phyloP scores from a whole-genome alignment of 2,329 filamentous ascomycete genomes.

The Gaeumannomyces sp. region DNA sequence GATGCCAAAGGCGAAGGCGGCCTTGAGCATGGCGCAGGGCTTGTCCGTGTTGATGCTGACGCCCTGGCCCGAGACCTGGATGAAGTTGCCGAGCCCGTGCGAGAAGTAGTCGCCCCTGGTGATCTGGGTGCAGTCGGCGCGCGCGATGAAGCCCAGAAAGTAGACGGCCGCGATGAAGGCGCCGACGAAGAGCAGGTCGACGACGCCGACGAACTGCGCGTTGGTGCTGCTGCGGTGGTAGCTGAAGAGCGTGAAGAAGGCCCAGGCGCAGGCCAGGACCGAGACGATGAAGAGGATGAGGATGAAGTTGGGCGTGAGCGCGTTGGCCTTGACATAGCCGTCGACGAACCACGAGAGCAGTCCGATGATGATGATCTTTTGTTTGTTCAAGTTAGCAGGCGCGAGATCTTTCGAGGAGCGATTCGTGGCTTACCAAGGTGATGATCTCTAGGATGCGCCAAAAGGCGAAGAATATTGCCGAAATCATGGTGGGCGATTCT shows the following conservation, averaged over 20 bases:
- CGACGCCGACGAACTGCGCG: constrained; percentile 52
- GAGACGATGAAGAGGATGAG: constrained; percentile 63
- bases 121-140: constrained; percentile 63
- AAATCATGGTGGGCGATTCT: constrained; percentile 44
- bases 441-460: constrained; percentile 58
- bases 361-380: constrained; percentile 57
- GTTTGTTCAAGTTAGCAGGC: too few species aligned
- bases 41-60: constrained; percentile 58
- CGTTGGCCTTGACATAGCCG: constrained; percentile 49
- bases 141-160: constrained; percentile 50
- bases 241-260: constrained; percentile 58
- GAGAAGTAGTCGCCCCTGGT: constrained; percentile 41
- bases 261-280: constrained; percentile 57
- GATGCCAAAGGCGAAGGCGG: constrained; percentile 81
- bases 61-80: constrained; percentile 44
- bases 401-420: not conserved
- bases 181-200: constrained; percentile 57
- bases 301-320: constrained; percentile 55
- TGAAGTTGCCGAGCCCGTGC: constrained; percentile 56
- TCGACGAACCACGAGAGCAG: constrained; percentile 63
- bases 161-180: constrained; percentile 59
- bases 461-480: constrained; percentile 56
- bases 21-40: constrained; percentile 88
- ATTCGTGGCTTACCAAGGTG: constrained; percentile 45
- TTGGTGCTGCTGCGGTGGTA: constrained; percentile 58